These are phyloP conservation scores for Pisolithus tinctorius DNA, from an alignment of 768 basidiomycete genomes.

Conservation along the genomic window DNA sequence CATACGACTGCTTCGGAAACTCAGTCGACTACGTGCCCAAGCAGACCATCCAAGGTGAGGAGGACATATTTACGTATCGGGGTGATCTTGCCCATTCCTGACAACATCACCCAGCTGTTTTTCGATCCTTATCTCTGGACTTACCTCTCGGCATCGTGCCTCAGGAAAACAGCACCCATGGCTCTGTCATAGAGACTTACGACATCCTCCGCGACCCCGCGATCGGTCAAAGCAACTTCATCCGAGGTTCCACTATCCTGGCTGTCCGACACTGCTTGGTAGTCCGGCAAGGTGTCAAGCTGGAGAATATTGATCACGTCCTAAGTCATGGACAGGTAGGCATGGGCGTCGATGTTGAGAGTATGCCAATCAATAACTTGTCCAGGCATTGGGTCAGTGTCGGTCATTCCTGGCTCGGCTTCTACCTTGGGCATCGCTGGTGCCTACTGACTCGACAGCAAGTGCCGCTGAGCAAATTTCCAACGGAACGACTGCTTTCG, in stretches of 20 bases:
- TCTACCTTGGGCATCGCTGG: conserved; percentile 44
- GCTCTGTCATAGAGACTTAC: conserved; percentile 69
- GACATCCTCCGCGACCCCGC: conserved; percentile 45
- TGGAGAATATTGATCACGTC: conserved; percentile 49
- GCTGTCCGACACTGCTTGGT: conserved; percentile 65
- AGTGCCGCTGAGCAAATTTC: conserved; percentile 48
- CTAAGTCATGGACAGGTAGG: conserved; percentile 77
- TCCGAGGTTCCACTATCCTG: conserved; percentile 55
- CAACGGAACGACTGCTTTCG: conserved; percentile 29
- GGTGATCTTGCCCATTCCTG: not conserved
- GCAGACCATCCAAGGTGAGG: conserved; percentile 36
- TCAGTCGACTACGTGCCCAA: conserved; percentile 38
- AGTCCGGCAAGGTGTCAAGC: conserved; percentile 48
- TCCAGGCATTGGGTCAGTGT: conserved; percentile 76
- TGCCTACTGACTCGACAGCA: conserved; percentile 68
- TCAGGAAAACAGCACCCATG: conserved; percentile 75
- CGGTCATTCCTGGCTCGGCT: conserved; percentile 47
- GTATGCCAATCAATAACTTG: not conserved
- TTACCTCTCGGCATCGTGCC: conserved; percentile 59
- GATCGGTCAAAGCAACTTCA: conserved; percentile 37
- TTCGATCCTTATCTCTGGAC: conserved; percentile 40
- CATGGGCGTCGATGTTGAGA: not conserved
- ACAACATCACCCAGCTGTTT: conserved; percentile 42
- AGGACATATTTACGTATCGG: not conserved
- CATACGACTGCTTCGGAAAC: conserved; percentile 38